Percentiles rank a stretch among this genome's conserved stretches.
phyloP scores from a whole-genome alignment of 441 rosid species.

The Erodium texanum region DNA sequence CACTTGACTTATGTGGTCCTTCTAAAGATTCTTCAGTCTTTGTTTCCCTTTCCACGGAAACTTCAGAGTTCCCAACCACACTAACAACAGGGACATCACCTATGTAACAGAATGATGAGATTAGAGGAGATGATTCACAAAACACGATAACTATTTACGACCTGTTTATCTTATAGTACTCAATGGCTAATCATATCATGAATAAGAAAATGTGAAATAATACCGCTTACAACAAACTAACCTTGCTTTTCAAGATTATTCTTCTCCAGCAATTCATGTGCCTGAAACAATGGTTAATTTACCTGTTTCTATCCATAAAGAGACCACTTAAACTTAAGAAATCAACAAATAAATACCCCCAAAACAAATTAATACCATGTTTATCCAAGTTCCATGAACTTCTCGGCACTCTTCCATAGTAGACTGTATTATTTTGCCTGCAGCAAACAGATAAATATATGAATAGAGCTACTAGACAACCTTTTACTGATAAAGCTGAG shows the following conservation, averaged over 20 bases:
- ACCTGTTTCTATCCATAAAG: neutral
- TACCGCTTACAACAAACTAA: conserved; percentile 12
- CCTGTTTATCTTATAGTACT: neutral
- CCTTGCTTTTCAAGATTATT: conserved; percentile 57
- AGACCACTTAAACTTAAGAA: conserved; percentile 13
- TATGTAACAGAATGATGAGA: conserved; percentile 21
- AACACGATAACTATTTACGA: conserved; percentile 11
- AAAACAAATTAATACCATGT: conserved; percentile 38
- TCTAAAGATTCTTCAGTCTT: conserved; percentile 24
- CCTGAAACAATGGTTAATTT: conserved; percentile 37
- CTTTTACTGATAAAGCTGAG: neutral
- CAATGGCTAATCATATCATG: neutral
- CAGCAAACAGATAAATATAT: neutral
- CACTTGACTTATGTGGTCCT: conserved; percentile 25
- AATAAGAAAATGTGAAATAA: neutral
- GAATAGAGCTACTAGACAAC: neutral
- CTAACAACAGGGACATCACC: conserved; percentile 24
- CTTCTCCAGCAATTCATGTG: conserved; percentile 59
- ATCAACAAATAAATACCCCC: neutral
- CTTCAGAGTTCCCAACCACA: conserved; percentile 25
- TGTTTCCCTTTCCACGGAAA: conserved; percentile 17
- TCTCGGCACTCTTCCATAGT: conserved; percentile 84
- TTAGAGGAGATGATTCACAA: neutral
- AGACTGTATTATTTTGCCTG: conserved; percentile 88
- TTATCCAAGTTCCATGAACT: conserved; percentile 64